Evolutionary conservation across 495 filamentous ascomycete genomes (phyloP).

Genomic region (Xylaria intraflava): DNA sequence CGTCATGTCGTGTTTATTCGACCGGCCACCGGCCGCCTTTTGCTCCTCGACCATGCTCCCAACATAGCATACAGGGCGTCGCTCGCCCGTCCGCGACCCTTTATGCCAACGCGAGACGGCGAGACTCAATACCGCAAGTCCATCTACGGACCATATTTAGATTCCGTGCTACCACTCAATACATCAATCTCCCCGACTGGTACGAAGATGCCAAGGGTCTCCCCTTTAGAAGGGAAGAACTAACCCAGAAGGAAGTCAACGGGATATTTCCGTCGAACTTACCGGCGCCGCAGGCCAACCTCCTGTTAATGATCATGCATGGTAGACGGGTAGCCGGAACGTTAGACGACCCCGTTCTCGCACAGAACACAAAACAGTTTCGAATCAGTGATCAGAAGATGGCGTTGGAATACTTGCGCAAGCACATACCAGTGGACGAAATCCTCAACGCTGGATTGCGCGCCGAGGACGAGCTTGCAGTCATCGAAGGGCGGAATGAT

Average conservation of each 20-base stretch:
- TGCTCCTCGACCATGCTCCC: constrained; percentile 12
- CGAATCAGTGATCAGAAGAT: constrained; percentile 28
- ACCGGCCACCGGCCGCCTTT: constrained; percentile 7
- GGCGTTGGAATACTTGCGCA: constrained; percentile 64
- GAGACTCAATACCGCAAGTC: constrained; percentile 12
- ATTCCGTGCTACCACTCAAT: constrained; percentile 31
- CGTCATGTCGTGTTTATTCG: constrained; percentile 15
- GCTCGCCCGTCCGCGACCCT: constrained; percentile 2
- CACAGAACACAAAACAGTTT: constrained; percentile 27
- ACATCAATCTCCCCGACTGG: constrained; percentile 38
- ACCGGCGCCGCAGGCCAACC: constrained; percentile 50
- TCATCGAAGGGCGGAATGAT: constrained; percentile 52
- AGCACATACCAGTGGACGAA: constrained; percentile 66
- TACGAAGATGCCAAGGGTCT: constrained; percentile 44
- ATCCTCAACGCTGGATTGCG: constrained; percentile 49
- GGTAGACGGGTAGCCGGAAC: constrained; percentile 69
- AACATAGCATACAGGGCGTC: constrained; percentile 15
- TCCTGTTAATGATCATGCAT: constrained; percentile 62
- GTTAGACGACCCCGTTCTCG: constrained; percentile 48
- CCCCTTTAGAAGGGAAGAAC: constrained; percentile 37
- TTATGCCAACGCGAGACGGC: background rate
- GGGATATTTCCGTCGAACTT: constrained; percentile 55
- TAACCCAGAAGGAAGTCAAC: constrained; percentile 51
- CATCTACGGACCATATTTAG: constrained; percentile 24
- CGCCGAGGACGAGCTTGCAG: constrained; percentile 52